Evolutionary conservation across 2,329 filamentous ascomycete genomes (phyloP), one percentile per base, ranked within the genome.

Genomic region (Lachnum nothofagi): DNA sequence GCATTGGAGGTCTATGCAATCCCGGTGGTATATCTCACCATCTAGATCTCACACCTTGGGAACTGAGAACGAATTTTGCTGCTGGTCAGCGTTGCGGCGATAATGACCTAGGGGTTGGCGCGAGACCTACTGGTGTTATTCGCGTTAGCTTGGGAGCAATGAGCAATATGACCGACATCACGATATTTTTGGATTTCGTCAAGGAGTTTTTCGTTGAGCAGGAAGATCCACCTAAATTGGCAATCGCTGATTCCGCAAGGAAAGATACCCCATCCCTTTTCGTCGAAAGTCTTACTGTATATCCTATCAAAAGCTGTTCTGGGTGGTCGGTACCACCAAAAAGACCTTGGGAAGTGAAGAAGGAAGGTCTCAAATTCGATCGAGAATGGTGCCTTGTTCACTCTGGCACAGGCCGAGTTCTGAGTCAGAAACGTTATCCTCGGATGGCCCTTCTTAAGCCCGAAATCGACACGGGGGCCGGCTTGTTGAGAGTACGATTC

Each of bases 351-450:
- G 82, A 87, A 59, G 76, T 97, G 17, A 80, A 79, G 47, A 74
- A 78, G 6, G 90, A 96, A 69, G 93, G 93, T 0, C 73, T 98
- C 2, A 86, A 83, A 7, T 97, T 91, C 90, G 93, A 98, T 66
- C 79, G 93, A 53, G 91, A 97, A 71, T 98, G 93, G 91, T 97
- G 91, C 68, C 72, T 98, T 17, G 76, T 98, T 12, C 91, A 96
- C 64, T 79, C 83, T 62, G 90, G 88, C 37, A 94, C 91, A 1
- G 86, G 88, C 0, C 82, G 84, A 59, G 89, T 86, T 5, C 72
- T 98, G 46, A 95, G 81, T 63, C 91, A 97, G 68, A 98, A 97
- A 69, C 77, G 83, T 55, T 85, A 93, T 63, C 88, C 91, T 2
- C 80, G 76, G 27, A 97, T 98, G 91, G 86, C 88, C 10, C 77